phyloP scores from a whole-genome alignment of 106 monocot species.

The Apostasia shenzhenica region DNA sequence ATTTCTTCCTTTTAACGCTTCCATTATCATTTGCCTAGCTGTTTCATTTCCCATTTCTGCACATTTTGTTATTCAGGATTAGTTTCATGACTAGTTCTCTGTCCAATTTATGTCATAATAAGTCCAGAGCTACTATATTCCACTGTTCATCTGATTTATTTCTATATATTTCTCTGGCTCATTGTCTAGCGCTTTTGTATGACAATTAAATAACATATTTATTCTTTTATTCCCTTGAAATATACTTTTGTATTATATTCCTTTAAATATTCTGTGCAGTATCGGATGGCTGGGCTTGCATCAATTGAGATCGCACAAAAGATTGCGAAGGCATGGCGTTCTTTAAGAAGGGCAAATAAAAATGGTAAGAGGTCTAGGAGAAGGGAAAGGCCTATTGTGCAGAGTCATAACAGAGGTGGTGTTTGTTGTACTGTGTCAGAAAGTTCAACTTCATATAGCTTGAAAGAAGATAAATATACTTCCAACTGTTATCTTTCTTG shows the following conservation, averaged over 20 bases:
- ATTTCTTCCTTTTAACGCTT: not conserved
- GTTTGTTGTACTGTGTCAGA: constrained; percentile 41
- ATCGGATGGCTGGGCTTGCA: constrained; percentile 93
- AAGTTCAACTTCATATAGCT: constrained; percentile 25
- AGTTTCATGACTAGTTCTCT: too few species aligned
- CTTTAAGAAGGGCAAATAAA: constrained; percentile 45
- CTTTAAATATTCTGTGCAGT: constrained; percentile 29
- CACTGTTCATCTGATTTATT: too few species aligned
- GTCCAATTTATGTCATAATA: too few species aligned
- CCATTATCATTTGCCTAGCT: not conserved
- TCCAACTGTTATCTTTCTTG: constrained; percentile 42
- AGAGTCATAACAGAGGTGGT: constrained; percentile 82
- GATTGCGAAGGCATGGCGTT: constrained; percentile 68
- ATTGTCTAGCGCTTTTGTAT: not conserved
- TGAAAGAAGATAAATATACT: constrained; percentile 43
- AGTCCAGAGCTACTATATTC: too few species aligned
- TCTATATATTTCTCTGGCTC: not conserved
- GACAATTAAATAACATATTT: not conserved
- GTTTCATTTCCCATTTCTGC: too few species aligned
- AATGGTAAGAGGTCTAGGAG: constrained; percentile 63
- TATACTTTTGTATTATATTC: not conserved
- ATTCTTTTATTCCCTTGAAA: not conserved
- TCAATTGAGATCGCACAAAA: constrained; percentile 96
- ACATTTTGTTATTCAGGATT: too few species aligned
- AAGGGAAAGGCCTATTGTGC: constrained; percentile 43